A percentile compares a stretch with the other conserved stretches of the same genome.
These are phyloP conservation scores for Rhizoclosmatium globosum DNA, from an alignment of 192 early-diverging fungal species.

Conservation along the genomic window DNA sequence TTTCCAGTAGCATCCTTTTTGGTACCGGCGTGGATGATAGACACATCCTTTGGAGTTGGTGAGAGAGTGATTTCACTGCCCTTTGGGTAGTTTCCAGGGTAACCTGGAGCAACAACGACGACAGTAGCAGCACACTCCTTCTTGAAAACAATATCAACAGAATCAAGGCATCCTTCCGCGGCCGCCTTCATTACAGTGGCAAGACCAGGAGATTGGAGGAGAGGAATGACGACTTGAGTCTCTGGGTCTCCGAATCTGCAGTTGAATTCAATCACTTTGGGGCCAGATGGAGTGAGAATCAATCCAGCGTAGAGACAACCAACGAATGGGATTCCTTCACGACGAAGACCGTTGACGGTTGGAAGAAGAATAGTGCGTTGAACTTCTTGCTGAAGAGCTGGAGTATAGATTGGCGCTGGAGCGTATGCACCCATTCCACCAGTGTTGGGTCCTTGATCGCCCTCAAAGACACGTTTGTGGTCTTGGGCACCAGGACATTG, in stretches of 20 bases:
- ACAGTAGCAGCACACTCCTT: constrained; percentile 88
- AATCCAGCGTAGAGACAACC: constrained; percentile 96
- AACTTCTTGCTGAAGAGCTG: constrained; percentile 74
- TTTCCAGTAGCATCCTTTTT: constrained; percentile 55
- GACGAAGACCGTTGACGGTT: constrained; percentile 95
- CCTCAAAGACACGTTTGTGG: constrained; percentile 96
- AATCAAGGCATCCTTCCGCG: constrained; percentile 90
- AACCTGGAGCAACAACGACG: constrained; percentile 90
- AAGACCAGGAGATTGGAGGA: constrained; percentile 86
- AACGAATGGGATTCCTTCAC: constrained; percentile 94
- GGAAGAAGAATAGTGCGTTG: constrained; percentile 85
- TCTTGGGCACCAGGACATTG: constrained; percentile 95
- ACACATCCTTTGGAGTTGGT: constrained; percentile 54
- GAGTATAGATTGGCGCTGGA: constrained; percentile 91
- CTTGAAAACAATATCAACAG: constrained; percentile 78
- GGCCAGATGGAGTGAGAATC: constrained; percentile 91
- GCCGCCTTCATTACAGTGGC: constrained; percentile 88
- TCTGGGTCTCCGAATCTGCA: constrained; percentile 99
- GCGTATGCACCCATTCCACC: constrained; percentile 99
- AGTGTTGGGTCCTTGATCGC: constrained; percentile 94
- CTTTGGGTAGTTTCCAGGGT: constrained; percentile 89
- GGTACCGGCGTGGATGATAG: constrained; percentile 96
- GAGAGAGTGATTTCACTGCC: constrained; percentile 77
- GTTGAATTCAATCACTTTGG: constrained; percentile 98
- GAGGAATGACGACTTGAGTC: constrained; percentile 93